phyloP scores from a whole-genome alignment of 2,329 filamentous ascomycete species.

The Pseudogymnoascus sp. region DNA sequence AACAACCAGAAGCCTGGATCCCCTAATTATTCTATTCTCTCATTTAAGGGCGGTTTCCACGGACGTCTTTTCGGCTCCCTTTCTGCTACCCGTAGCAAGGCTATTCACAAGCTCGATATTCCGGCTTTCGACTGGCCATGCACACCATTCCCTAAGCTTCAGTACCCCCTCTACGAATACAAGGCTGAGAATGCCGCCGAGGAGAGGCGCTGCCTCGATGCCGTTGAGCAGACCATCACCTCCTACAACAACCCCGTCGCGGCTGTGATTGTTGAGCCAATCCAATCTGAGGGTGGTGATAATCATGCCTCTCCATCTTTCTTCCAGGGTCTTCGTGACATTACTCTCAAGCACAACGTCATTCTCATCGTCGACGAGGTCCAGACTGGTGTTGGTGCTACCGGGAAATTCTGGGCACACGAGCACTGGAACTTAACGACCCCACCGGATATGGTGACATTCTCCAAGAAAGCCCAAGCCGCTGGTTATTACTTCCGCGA shows the following conservation, averaged over 20 bases:
- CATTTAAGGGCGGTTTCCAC: slow-evolving; percentile 71
- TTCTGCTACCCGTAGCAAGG: slow-evolving; percentile 71
- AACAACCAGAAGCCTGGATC: slow-evolving; percentile 64
- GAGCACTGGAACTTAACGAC: slow-evolving; percentile 68
- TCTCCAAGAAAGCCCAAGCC: slow-evolving; percentile 82
- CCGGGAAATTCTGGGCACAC: slow-evolving; percentile 79
- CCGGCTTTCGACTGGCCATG: slow-evolving; percentile 81
- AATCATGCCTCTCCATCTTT: slow-evolving; percentile 73
- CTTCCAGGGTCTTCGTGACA: slow-evolving; percentile 64
- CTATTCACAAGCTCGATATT: slow-evolving; percentile 80
- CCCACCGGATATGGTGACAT: slow-evolving; percentile 76
- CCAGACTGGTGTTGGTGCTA: slow-evolving; percentile 74
- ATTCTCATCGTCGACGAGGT: slow-evolving; percentile 78
- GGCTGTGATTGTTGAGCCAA: slow-evolving; percentile 67
- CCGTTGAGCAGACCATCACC: slow-evolving; percentile 63
- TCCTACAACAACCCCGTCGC: slow-evolving; percentile 60
- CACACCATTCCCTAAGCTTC: slow-evolving; percentile 67
- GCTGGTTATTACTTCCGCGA: slow-evolving; percentile 77
- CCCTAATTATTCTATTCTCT: slow-evolving; percentile 67
- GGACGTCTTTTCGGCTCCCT: slow-evolving; percentile 71
- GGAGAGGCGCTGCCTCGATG: slow-evolving; percentile 62
- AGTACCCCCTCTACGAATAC: slow-evolving; percentile 67
- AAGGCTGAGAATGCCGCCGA: slow-evolving; percentile 62
- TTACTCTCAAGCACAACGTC: slow-evolving; percentile 61
- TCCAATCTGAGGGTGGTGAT: slow-evolving; percentile 77